These are phyloP conservation scores for Mycoemilia scoparia DNA, from an alignment of 192 early-diverging fungal species.

Conservation along the genomic window DNA sequence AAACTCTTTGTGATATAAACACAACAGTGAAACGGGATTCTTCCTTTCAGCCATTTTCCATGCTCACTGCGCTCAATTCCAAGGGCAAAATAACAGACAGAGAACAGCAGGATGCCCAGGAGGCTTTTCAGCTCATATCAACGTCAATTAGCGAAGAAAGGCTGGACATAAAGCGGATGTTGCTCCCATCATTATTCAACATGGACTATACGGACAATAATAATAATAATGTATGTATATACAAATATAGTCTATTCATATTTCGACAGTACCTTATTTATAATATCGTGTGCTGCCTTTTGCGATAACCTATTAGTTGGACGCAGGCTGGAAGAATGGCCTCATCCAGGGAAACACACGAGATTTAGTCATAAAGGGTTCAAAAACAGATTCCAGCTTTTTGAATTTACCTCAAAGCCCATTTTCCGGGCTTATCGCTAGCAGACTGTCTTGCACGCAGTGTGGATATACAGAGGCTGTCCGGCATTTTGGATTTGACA, in stretches of 20 bases:
- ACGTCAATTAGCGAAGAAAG: constrained; percentile 46
- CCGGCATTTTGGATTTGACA: constrained; percentile 68
- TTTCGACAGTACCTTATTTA: too few species aligned
- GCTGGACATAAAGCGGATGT: constrained; percentile 9
- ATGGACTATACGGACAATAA: constrained; percentile 6
- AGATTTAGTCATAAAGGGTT: too few species aligned
- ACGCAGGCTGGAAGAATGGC: too few species aligned
- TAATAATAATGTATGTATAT: too few species aligned
- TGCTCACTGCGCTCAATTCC: constrained; percentile 40
- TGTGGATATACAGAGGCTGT: constrained; percentile 66
- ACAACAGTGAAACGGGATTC: constrained; percentile 18
- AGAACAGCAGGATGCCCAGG: constrained; percentile 79
- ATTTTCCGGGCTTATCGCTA: constrained; percentile 58
- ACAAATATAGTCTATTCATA: too few species aligned
- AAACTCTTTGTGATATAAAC: constrained; percentile 30
- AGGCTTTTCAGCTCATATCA: constrained; percentile 66
- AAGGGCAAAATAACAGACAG: constrained; percentile 38
- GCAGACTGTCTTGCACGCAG: constrained; percentile 50
- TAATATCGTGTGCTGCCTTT: too few species aligned
- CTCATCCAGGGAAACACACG: too few species aligned
- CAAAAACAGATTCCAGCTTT: too few species aligned
- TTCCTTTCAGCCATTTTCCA: constrained; percentile 40
- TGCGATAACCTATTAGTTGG: too few species aligned
- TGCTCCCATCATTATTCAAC: constrained; percentile 22
- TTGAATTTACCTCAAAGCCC: constrained; percentile 35